Percentiles rank a stretch among this genome's conserved stretches.
These are phyloP conservation scores for Eucommia ulmoides DNA, from an alignment of 257 asterid genomes.

Conservation along the genomic window DNA sequence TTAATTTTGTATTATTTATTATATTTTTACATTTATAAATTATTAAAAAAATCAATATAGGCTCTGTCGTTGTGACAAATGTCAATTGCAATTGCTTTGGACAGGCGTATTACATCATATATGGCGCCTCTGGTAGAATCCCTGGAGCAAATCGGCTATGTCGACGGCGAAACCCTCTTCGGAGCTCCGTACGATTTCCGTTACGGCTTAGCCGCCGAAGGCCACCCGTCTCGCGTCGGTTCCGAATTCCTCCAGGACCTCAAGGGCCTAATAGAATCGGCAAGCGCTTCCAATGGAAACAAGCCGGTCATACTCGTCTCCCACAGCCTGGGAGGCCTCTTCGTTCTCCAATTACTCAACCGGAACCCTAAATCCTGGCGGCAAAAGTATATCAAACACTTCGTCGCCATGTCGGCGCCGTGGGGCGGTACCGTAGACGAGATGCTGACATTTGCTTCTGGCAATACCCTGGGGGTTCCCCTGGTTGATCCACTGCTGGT, in stretches of 20 bases:
- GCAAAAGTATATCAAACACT: conserved; percentile 47
- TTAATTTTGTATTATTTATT: not conserved
- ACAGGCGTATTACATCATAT: conserved; percentile 52
- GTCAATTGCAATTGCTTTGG: not conserved
- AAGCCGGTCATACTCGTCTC: conserved; percentile 55
- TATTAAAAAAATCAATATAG: too few relatives aligned
- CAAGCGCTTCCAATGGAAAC: conserved; percentile 39
- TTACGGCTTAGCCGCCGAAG: conserved; percentile 59
- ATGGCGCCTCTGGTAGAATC: conserved; percentile 58
- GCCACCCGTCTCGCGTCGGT: conserved; percentile 46
- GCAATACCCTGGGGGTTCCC: conserved; percentile 60
- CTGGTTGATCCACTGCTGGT: conserved; percentile 57
- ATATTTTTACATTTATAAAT: too few relatives aligned
- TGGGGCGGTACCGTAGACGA: conserved; percentile 88
- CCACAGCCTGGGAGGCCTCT: conserved; percentile 73
- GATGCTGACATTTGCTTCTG: conserved; percentile 65
- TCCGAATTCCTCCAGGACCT: conserved; percentile 43
- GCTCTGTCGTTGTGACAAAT: too few relatives aligned
- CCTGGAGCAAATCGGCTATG: conserved; percentile 52
- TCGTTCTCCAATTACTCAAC: conserved; percentile 47
- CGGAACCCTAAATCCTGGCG: conserved; percentile 43
- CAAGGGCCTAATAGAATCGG: conserved; percentile 36
- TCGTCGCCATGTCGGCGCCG: conserved; percentile 58
- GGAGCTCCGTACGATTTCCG: conserved; percentile 93
- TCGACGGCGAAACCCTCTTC: conserved; percentile 40